A percentile compares a stretch with the other conserved stretches of the same genome.
Conservation (phyloP, 1,139 yeast genomes). For the Pichiaceae sp. region DNA sequence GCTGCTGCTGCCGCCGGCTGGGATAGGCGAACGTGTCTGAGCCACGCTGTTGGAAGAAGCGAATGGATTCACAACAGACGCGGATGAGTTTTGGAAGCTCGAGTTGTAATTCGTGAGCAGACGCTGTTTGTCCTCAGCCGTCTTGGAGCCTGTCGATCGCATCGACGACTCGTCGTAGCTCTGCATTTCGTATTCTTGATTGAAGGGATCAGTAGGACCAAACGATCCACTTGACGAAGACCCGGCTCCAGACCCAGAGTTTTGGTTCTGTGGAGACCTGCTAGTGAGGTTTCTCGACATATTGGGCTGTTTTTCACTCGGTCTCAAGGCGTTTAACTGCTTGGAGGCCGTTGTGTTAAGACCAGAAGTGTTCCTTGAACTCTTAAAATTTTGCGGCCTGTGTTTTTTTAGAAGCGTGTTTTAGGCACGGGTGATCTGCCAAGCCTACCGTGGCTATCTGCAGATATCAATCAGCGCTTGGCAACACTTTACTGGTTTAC, state of each 20-base stretch:
- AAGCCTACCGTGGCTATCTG: too few species aligned
- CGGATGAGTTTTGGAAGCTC: conserved; percentile 19
- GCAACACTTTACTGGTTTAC: too few species aligned
- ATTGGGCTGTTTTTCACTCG: background rate
- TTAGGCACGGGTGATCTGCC: too few species aligned
- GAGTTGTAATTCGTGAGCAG: conserved; percentile 13
- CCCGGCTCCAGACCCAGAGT: conserved; percentile 12
- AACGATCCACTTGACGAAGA: conserved; percentile 11
- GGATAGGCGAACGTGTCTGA: conserved; percentile 1
- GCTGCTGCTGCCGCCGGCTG: background rate
- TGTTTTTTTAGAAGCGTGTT: too few species aligned
- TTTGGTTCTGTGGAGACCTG: conserved; percentile 22
- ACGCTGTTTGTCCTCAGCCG: conserved; percentile 16
- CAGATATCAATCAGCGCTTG: too few species aligned
- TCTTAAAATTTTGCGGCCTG: too few species aligned
- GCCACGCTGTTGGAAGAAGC: conserved; percentile 17
- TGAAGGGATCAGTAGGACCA: conserved; percentile 19
- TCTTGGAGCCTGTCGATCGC: conserved; percentile 12
- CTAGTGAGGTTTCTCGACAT: conserved; percentile 26
- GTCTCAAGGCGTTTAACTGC: too few species aligned
- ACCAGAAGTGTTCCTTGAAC: too few species aligned
- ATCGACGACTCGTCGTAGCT: conserved; percentile 19
- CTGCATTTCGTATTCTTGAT: conserved; percentile 19
- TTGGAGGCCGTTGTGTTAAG: too few species aligned
- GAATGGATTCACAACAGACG: conserved; percentile 22